Evolutionary conservation across 2,329 filamentous ascomycete genomes (phyloP).

Genomic region (Alternaria triticina): DNA sequence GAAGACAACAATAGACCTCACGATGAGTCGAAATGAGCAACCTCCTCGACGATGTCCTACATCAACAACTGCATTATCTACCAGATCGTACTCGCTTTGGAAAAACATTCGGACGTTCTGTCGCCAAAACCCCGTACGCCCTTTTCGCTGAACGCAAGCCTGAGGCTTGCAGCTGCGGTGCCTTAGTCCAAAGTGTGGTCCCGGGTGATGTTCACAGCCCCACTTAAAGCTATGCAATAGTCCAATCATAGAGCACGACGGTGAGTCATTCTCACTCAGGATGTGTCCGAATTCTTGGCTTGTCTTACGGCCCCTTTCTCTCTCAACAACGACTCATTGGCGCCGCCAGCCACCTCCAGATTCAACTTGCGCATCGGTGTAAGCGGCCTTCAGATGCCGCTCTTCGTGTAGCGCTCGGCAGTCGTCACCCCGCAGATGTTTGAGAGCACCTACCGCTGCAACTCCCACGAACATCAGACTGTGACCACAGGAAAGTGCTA

Average conservation of each 20-base stretch:
- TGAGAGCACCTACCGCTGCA: neutral
- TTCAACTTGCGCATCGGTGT: neutral
- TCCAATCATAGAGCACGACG: conserved; percentile 9
- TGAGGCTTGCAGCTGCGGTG: neutral
- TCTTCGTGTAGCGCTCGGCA: neutral
- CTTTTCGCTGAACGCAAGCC: neutral
- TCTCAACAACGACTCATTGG: neutral
- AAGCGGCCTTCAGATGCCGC: neutral
- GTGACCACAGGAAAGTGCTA: neutral
- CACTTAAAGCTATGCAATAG: neutral
- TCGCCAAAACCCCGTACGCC: neutral
- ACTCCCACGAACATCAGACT: neutral
- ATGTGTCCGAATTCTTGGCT: conserved; percentile 4
- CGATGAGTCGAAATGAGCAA: conserved; percentile 7
- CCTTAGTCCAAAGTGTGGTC: neutral
- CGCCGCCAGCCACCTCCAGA: neutral
- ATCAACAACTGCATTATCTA: neutral
- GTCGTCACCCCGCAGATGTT: neutral
- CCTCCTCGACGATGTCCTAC: neutral
- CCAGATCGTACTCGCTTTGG: neutral
- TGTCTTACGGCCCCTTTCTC: neutral
- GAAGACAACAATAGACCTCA: conserved; percentile 3
- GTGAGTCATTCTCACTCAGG: conserved; percentile 28
- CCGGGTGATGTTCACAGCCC: neutral
- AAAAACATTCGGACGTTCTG: neutral